Base-by-base conservation (phyloP, 192 early-diverging fungal species). In the Coemansia sp. region DNA sequence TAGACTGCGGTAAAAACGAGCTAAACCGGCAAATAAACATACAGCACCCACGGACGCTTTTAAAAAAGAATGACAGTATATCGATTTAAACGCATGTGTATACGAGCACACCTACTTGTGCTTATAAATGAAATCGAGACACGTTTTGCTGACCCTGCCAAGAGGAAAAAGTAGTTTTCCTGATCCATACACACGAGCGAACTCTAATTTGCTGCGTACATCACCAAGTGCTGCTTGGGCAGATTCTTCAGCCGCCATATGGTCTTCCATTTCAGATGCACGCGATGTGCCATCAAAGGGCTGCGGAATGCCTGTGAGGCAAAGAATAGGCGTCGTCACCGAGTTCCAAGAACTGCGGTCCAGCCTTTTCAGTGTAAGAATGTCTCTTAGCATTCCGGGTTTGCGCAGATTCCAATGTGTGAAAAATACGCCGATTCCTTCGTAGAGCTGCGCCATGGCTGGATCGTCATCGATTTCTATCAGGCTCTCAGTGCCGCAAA, bases 401-500 rank as follows among this genome's bases (percentile, higher is more conserved):
- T 73, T 76, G 40, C 79, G 79, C 28, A 51, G 6, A 52, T 53
- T 61, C 70, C 70, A 81, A 29, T 75, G 64, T 16, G 70, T 76
- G 21, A 81, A 81, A 42, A 81, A 81, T 40, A 81, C 79, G 52
- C 79, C 74, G 18, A 82, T 72, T 29, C 71, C 74, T 49, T 75
- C 73, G 35, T 82, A 82, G n/a, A 82, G 64, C 56, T 59, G 74
- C 3, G 67, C 70, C 73, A 82, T 64, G 9, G 68, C 64, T 7
- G 74, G 67, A 35, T 82, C 79, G 15, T 82, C 79, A 13, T 58
- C 49, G 53, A 82, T 72, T 45, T 82, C 79, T 13, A 26, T 48
- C 4, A 72, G 12, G 43, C 74, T 74, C 53, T 63, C 79, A 18
- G 64, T 7, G 2, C 79, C 79, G 43, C 70, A 75, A 15, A 82